Evolutionary conservation across 2,329 filamentous ascomycete genomes (phyloP), one percentile per base, ranked within the genome.

Genomic region (Escovopsis weberi): DNA sequence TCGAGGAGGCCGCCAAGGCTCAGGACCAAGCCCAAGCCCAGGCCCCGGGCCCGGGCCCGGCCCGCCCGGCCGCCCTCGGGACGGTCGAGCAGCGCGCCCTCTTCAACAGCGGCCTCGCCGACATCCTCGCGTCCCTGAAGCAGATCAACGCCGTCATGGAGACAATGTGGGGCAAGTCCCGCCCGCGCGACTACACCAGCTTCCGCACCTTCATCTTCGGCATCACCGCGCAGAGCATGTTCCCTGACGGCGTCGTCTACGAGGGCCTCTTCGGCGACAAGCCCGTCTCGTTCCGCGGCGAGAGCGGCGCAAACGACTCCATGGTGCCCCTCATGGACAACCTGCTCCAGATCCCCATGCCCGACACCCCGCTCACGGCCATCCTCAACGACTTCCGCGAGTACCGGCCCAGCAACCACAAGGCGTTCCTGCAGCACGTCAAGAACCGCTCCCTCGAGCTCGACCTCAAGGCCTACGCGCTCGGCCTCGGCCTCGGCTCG

Each of bases 141-240:
- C 77, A 75, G 51, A 83, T 93, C 53, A 88, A 91, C 60, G 66
- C 63, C 30, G 79, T 80, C 48, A 93, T 93, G 85, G 85, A 91
- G 58, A 74, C 68, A 23, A 96, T 96, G 89, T 95, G 88, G 89
- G 73, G 72, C 46, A 85, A 87, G 60, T 91, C 84, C 43, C 83
- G 84, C 53, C 88, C 88, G 2, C 72, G 74, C 15, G 77, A 86
- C 51, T 95, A 95, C 65, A 85, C 83, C 45, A 82, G 76, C 51
- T 95, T 94, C 75, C 82, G 88, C 35, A 94, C 89, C 10, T 95
- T 95, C 68, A 95, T 95, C 66, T 94, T 94, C 57, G 89, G 89
- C 53, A 94, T 95, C 62, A 93, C 86, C 1, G 82, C 77, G 39
- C 88, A 95, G 63, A 81, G 78, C 54, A 94, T 95, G 87, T 95